These are phyloP conservation scores for Penicillium goetzii DNA, from an alignment of 495 filamentous ascomycete genomes.

Conservation along the genomic window DNA sequence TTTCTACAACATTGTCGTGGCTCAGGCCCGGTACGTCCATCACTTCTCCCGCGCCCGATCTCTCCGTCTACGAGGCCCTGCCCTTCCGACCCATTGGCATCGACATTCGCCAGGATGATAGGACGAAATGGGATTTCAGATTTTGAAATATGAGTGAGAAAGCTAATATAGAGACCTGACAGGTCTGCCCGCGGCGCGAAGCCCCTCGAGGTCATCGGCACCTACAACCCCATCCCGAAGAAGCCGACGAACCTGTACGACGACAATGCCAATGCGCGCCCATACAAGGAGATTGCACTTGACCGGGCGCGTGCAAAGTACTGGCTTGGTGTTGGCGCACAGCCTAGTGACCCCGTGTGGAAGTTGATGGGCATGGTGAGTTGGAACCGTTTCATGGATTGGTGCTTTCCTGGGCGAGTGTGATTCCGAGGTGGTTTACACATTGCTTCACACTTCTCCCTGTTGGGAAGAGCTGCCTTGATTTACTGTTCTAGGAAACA, in stretches of 20 bases:
- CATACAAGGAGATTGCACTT: slow-evolving; percentile 87
- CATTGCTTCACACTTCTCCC: neutral
- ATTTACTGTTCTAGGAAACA: neutral
- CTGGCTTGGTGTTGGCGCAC: slow-evolving; percentile 95
- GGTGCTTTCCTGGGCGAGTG: neutral
- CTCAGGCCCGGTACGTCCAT: slow-evolving; percentile 80
- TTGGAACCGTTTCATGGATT: slow-evolving; percentile 13
- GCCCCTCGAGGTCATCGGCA: slow-evolving; percentile 92
- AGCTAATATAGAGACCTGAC: slow-evolving; percentile 9
- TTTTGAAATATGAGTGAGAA: neutral
- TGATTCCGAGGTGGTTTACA: neutral
- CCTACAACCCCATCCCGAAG: slow-evolving; percentile 86
- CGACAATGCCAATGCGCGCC: slow-evolving; percentile 58
- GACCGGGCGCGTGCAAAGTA: slow-evolving; percentile 83
- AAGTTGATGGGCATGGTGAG: slow-evolving; percentile 82
- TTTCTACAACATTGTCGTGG: slow-evolving; percentile 96
- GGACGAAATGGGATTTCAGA: neutral
- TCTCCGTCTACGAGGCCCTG: neutral
- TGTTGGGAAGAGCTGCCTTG: neutral
- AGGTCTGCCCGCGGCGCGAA: slow-evolving; percentile 76
- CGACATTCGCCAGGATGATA: neutral
- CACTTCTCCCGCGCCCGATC: slow-evolving; percentile 4
- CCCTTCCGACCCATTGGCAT: slow-evolving; percentile 1
- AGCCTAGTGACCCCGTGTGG: slow-evolving; percentile 89
- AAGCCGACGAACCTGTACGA: slow-evolving; percentile 65